Evolutionary conservation across 73 alveolate species (phyloP).

Genomic region (Symbiodinium pilosum): DNA sequence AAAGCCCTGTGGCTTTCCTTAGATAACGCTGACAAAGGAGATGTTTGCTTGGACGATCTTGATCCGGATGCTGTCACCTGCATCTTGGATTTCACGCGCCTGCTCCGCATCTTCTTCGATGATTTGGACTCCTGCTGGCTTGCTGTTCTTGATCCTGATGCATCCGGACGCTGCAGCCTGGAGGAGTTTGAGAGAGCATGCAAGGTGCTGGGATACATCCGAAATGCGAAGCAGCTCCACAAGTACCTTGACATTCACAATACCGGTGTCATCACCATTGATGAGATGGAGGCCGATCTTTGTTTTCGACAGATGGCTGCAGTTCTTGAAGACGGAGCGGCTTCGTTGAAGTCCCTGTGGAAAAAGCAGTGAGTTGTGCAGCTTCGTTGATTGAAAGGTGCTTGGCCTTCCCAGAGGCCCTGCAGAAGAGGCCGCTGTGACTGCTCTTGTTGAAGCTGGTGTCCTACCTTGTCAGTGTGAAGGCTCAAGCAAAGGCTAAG

Average conservation of each 20-base stretch:
- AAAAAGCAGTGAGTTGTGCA: background rate
- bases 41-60: background rate
- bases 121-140: slow-evolving; percentile 4
- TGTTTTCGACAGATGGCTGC: too few species aligned
- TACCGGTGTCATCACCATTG: background rate
- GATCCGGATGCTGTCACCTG: slow-evolving; percentile 20
- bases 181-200: slow-evolving; percentile 24
- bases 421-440: background rate
- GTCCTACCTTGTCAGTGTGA: too few species aligned
- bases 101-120: slow-evolving; percentile 10
- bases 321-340: too few species aligned
- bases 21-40: background rate
- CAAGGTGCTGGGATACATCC: background rate
- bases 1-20: slow-evolving; percentile 28
- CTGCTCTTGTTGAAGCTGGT: too few species aligned
- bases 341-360: background rate
- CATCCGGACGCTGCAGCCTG: background rate
- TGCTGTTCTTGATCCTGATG: slow-evolving; percentile 8
- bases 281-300: background rate
- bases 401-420: slow-evolving; percentile 3
- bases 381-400: background rate
- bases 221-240: background rate
- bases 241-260: background rate
- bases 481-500: background rate
- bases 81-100: background rate